Evolutionary conservation across 2,329 filamentous ascomycete genomes (phyloP), one percentile per base, ranked within the genome.

Genomic region (Diaporthe ampelina): DNA sequence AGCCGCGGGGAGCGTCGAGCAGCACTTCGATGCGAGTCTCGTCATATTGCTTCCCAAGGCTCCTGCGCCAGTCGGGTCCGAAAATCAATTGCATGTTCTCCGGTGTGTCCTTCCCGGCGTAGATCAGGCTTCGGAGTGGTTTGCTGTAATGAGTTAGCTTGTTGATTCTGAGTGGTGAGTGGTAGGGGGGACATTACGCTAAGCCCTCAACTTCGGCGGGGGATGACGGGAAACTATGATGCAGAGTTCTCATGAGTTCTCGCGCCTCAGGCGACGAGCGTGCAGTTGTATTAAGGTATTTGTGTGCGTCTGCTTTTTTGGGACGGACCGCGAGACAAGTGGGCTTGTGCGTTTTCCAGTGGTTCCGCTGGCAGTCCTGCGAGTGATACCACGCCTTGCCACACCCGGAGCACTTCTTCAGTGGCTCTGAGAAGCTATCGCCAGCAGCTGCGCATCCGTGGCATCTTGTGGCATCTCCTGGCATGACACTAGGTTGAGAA

Each of bases 21-120:
- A 70, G 11, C 19, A 45, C 11, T 1, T 45, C 35, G 19, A 70
- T n/a, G 35, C 67, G 67, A 10, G 19, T 6, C 6, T 45, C 32
- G 1, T 70, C 15, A 52, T 58, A 24, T 0, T 10, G 0, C 13
- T 32, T 35, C 4, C 59, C 26, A 9, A 65, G n/a, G 26, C 19
- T 32, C 0, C 19, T n/a, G 10, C 17, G 9, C 67, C 67, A 70
- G 1, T 70, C 11, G 2, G 67, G 67, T 0, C 67, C 67, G 19
- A 70, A 58, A 2, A 70, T 10, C 19, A 43, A 1, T 24, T 58
- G 15, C 52, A 70, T 70, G 37, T 58, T 70, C 67, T 58, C 52
- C 3, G 67, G 67, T 17, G 52, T 43, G 35, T 70, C 67, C 48
- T 58, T 40, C 21, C 67, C 67, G 1, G 37, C 7, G 29, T 40